Base-by-base conservation (phyloP, 495 filamentous ascomycete species). In the Neurospora intermedia region DNA sequence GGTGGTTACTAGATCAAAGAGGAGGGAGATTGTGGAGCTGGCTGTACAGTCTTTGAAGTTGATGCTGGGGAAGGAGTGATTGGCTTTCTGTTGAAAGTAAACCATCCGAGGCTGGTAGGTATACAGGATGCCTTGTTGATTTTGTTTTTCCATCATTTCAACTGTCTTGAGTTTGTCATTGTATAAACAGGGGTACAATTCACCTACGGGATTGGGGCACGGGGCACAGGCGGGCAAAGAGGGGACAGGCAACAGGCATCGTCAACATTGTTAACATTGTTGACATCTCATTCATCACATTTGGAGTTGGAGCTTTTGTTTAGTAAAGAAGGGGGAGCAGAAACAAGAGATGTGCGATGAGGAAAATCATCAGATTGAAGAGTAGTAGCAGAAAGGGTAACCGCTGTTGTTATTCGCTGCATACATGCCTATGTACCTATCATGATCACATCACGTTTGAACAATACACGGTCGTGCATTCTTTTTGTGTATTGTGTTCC, bases 1-100 rank as follows among this genome's bases (percentile, higher is more conserved):
- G 69, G 89, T 88, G 72, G 83, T 91, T 9, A 91, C 90, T 84
- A 87, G 87, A 78, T 89, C 88, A 4, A 83, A 86, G 71, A 88
- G 88, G 66, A 83, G 87, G 18, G 88, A 89, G 54, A 88, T 93
- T 35, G 80, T 94, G 11, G 86, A 92, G 80, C 82, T 88, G 6
- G 87, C 87, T 0, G 85, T 92, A 16, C 85, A 91, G 77, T 87
- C 88, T 4, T 79, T 92, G 75, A 90, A 91, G 77, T 79, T 84
- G 39, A 75, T 92, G 72, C 81, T 91, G 48, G 82, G 84, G 74
- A 78, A 72, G 48, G 40, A 69, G 59, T 78, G 54, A 62, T 62
- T 27, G 16, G 0, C 27, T 16, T 62, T 1, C 27, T 1, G 31
- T 6, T 7, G 43, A 45, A n/a, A 45, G 9, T 1, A 3, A n/a